Base-by-base conservation (phyloP, 2,329 filamentous ascomycete genomes). In the Ophiocordyceps australis region DNA sequence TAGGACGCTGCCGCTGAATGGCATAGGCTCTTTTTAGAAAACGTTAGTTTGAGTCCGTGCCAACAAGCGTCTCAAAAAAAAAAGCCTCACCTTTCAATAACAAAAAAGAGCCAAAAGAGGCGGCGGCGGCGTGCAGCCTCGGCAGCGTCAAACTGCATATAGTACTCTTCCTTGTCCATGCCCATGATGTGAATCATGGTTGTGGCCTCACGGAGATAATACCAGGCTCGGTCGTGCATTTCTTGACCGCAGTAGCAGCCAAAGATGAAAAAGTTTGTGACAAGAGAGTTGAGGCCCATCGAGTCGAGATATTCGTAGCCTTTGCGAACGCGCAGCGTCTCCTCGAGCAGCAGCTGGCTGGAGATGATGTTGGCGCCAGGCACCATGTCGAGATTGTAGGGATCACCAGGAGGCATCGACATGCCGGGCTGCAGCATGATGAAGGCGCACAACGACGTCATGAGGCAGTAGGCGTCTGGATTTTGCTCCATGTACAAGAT, bases 201-300 rank as follows among this genome's bases (percentile, higher is more conserved):
- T 2, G 71, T 74, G 5, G 76, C 75, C 47, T 89, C 79, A 15
- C 78, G 70, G 8, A 86, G 55, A 43, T 81, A 71, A 41, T 73
- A 83, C 78, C 79, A 86, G 2, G 77, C 78, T 45, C 73, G 72
- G 33, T 77, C 71, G 43, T 83, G 75, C 43, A 73, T 59, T 33
- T 82, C 75, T 24, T 80, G 53, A 20, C 69, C 74, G 32, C 76
- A 74, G 43, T 75, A 69, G 30, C 73, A 74, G 20, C 67, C 74
- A 38, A 80, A 83, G 15, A 86, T 46, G 45, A 86, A 83, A 47
- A 79, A 82, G 28, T 74, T 82, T n/a, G 75, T 81, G 30, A 73
- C 68, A 9, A 80, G 46, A 23, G 55, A 63, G 37, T 69, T 67
- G 30, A 65, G 45, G 7, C 56, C 65, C 7, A 69, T 60, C 10